These are phyloP conservation scores for Acanthamoeba sp. DNA, from an alignment of 208 protist genomes.

Conservation along the genomic window DNA sequence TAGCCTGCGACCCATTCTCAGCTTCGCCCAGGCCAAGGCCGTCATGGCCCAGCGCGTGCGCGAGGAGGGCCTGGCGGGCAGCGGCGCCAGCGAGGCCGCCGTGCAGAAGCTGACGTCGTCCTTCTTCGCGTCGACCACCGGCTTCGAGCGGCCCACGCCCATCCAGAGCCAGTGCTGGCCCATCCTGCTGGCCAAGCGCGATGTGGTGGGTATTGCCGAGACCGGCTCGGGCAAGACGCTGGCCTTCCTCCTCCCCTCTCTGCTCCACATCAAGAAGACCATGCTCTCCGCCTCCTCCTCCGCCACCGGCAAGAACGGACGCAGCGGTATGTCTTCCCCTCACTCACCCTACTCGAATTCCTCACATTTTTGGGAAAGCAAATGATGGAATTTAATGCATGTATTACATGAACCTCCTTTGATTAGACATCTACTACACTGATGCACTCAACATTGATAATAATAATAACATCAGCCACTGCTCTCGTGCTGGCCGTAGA, in stretches of 20 bases:
- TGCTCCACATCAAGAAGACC: constrained; percentile 87
- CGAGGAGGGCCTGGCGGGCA: neutral
- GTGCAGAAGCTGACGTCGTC: constrained; percentile 7
- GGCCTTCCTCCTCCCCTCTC: constrained; percentile 89
- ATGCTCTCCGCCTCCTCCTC: neutral
- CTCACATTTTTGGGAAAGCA: neutral
- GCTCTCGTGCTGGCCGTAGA: too few relatives aligned
- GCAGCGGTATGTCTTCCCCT: too few relatives aligned
- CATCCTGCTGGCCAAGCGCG: constrained; percentile 88
- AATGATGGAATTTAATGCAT: constrained; percentile 28
- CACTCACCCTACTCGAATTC: neutral
- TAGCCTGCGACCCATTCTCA: constrained; percentile 17
- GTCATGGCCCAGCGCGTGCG: constrained; percentile 36
- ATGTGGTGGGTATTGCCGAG: constrained; percentile 91
- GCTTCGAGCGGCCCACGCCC: constrained; percentile 89
- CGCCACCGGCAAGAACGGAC: neutral
- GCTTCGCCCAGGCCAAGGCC: constrained; percentile 40
- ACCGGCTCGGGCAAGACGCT: constrained; percentile 94
- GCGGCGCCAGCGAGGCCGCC: neutral
- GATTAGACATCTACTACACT: neutral
- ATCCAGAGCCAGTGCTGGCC: constrained; percentile 93
- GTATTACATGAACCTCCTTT: constrained; percentile 42
- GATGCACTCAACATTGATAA: neutral
- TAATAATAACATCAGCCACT: too few relatives aligned
- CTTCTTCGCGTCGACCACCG: constrained; percentile 64